Evolutionary conservation across 371 early-diverging fungal species (phyloP).

Genomic region (Zopfochytrium polystomum): DNA sequence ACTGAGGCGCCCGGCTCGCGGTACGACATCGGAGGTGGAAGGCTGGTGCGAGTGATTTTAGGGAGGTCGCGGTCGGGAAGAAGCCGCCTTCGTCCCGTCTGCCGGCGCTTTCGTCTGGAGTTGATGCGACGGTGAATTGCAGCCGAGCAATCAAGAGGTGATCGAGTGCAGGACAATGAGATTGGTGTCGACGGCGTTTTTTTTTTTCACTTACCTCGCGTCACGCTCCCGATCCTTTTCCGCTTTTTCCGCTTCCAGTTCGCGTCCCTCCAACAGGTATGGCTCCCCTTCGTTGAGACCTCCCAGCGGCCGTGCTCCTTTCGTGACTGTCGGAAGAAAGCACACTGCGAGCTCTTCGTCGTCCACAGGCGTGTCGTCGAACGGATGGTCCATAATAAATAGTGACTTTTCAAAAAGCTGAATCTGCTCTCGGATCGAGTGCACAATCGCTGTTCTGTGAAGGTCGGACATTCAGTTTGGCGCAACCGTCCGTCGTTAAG

Average conservation of each 20-base stretch:
- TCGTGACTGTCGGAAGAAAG: slow-evolving; percentile 64
- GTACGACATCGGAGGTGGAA: slow-evolving; percentile 27
- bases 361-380: slow-evolving; percentile 59
- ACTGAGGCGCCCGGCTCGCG: slow-evolving; percentile 1
- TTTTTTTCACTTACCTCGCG: slow-evolving; percentile 25
- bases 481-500: not conserved
- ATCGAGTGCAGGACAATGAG: not conserved
- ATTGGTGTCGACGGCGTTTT: not conserved
- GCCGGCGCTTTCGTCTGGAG: slow-evolving; percentile 74
- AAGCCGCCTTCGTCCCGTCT: slow-evolving; percentile 67
- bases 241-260: slow-evolving; percentile 71
- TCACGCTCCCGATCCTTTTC: slow-evolving; percentile 81
- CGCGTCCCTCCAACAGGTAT: slow-evolving; percentile 62
- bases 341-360: slow-evolving; percentile 72
- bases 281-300: slow-evolving; percentile 53
- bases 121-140: slow-evolving; percentile 5
- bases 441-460: slow-evolving; percentile 79
- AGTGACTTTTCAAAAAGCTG: slow-evolving; percentile 78
- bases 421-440: slow-evolving; percentile 91
- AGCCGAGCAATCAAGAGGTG: slow-evolving; percentile 4
- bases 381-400: slow-evolving; percentile 74
- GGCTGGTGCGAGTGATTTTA: slow-evolving; percentile 52
- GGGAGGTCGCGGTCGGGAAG: slow-evolving; percentile 69
- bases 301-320: slow-evolving; percentile 52
- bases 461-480: slow-evolving; percentile 7